Evolutionary conservation across 805 yeast species (phyloP).

Genomic region (Myxozyma kluyveri): DNA sequence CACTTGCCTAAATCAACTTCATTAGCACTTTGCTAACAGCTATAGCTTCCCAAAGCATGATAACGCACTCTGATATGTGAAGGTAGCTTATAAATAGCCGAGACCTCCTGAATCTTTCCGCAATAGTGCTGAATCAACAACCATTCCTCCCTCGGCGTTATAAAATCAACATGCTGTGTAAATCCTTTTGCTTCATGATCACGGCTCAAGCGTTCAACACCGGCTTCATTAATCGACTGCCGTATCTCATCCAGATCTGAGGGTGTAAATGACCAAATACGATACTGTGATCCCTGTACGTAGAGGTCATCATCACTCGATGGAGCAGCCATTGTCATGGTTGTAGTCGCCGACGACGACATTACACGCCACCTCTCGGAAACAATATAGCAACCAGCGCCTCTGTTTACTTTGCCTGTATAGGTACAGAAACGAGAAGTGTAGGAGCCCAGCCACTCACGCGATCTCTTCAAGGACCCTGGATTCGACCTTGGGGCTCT

Average conservation of each 20-base stretch:
- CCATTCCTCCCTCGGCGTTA: conserved; percentile 68
- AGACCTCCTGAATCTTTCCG: conserved; percentile 65
- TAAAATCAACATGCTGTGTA: conserved; percentile 43
- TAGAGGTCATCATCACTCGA: conserved; percentile 72
- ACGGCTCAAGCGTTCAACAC: conserved; percentile 43
- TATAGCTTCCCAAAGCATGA: background rate
- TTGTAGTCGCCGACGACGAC: too few relatives aligned
- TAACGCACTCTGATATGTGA: conserved; percentile 64
- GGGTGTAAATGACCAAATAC: conserved; percentile 77
- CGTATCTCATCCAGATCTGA: conserved; percentile 54
- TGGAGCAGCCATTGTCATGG: background rate
- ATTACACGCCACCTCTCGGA: too few relatives aligned
- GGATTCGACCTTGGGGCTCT: too few relatives aligned
- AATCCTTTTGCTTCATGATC: conserved; percentile 28
- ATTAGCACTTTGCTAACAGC: background rate
- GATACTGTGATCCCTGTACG: conserved; percentile 79
- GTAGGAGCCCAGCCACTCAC: too few relatives aligned
- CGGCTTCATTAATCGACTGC: conserved; percentile 53
- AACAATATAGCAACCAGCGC: too few relatives aligned
- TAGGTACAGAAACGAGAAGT: too few relatives aligned
- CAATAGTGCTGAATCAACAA: conserved; percentile 68
- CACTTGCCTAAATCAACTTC: conserved; percentile 54
- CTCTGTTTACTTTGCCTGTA: too few relatives aligned
- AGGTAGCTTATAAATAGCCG: conserved; percentile 74
- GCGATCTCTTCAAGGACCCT: too few relatives aligned